Percentiles rank a stretch among this genome's conserved stretches.
Conservation (phyloP, 2,329 filamentous ascomycete species). For the Neophaeococcomyces mojaviensis region DNA sequence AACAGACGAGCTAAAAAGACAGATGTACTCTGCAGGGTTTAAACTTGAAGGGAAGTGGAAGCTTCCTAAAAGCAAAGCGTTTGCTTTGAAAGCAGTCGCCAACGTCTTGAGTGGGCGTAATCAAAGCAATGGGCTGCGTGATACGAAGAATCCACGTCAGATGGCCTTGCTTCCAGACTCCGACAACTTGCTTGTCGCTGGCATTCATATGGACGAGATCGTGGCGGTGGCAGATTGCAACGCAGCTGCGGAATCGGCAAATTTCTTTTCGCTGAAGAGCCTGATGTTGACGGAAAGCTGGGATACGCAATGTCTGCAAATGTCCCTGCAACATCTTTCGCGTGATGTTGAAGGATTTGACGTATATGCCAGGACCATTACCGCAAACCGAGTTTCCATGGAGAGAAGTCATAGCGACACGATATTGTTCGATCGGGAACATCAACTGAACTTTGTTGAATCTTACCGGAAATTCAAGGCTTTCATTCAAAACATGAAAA, state of each 20-base stretch:
- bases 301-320: not conserved
- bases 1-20: not conserved
- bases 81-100: not conserved
- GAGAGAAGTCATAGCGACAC: not conserved
- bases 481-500: not conserved
- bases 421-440: not conserved
- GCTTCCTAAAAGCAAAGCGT: not conserved
- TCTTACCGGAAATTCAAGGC: not conserved
- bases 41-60: not conserved
- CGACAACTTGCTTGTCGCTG: not conserved
- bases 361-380: not conserved
- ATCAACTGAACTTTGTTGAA: not conserved
- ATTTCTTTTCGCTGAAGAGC: not conserved
- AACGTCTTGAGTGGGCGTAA: not conserved
- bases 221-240: not conserved
- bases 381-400: too few species aligned
- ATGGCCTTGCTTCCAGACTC: not conserved
- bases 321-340: not conserved
- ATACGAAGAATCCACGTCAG: not conserved
- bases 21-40: not conserved
- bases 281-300: not conserved
- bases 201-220: not conserved
- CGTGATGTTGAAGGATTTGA: not conserved
- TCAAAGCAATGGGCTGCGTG: not conserved
- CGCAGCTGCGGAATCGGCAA: not conserved